Evolutionary conservation across 2,329 filamentous ascomycete species (phyloP), one percentile per base, ranked within the genome.

Genomic region (Grosmannia clavigera): DNA sequence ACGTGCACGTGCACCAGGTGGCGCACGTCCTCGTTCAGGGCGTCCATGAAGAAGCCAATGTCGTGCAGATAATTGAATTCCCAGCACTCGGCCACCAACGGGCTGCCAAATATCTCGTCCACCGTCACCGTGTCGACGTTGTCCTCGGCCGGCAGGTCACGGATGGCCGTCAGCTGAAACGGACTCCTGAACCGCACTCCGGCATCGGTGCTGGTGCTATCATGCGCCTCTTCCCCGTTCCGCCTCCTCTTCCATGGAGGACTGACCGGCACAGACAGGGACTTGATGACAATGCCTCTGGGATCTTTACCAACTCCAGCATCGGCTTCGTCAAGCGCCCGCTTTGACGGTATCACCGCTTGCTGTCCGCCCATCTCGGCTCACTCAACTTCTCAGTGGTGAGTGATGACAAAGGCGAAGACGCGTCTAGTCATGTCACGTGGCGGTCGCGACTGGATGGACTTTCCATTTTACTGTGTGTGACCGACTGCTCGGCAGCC

Each of bases 31-130:
- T 71, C 65, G 62, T 84, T 79, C 58, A 85, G 78, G 5, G 80
- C 76, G 29, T 70, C 66, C 73, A 83, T 75, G 27, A 84, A 66
- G 62, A 83, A 85, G 51, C 75, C 71, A 14, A 85, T 70, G 64
- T 87, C 80, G 63, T 87, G 81, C 1, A 87, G 68, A 59, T 75
- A 88, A 67, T 88, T 88, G 70, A 88, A 88, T 59, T 85, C 78
- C 85, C 85, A 88, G 64, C 81, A 83, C 67, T 87, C 82, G 48
- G 80, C 79, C 59, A 94, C 88, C 63, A 90, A 75, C 0, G 88
- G 87, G 68, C 91, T 84, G 0, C 87, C 83, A 1, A 95, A 76
- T 6, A 95, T 77, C 61, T 90, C 86, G 5, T 74, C 73, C 11
- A 94, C 74, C 1, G 76, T 78, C 40, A 92, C 71, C 0, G 88